A percentile compares a stretch with the other conserved stretches of the same genome.
Evolutionary conservation across 345 rosid species (phyloP).

Genomic region (Eucalyptus viminalis): DNA sequence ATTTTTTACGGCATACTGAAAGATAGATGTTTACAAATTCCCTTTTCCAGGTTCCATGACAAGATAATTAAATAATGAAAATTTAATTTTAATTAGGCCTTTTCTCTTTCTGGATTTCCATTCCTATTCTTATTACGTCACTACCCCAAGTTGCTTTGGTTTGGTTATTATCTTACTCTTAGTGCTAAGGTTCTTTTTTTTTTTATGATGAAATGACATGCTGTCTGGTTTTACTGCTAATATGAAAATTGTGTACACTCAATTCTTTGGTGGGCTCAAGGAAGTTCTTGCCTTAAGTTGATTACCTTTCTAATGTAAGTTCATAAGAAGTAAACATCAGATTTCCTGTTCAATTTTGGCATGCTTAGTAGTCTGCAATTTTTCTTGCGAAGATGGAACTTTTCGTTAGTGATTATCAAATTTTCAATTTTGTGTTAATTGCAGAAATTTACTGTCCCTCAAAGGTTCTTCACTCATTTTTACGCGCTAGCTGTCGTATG

Average conservation of each 20-base stretch:
- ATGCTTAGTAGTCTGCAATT: background rate
- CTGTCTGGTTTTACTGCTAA: background rate
- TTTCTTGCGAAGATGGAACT: background rate
- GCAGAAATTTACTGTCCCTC: conserved; percentile 70
- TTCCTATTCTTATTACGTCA: background rate
- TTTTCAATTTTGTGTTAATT: background rate
- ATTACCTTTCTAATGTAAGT: background rate
- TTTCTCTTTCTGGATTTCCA: background rate
- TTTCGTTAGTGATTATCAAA: background rate
- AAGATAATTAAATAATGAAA: background rate
- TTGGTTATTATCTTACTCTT: background rate
- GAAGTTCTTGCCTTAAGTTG: background rate
- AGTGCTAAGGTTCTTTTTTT: background rate
- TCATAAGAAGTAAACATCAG: background rate
- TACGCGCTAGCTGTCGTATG: conserved; percentile 46
- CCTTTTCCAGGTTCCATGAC: background rate
- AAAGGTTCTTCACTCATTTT: conserved; percentile 54
- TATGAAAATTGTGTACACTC: background rate
- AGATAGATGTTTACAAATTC: background rate
- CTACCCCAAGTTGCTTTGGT: background rate
- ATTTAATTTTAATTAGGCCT: background rate
- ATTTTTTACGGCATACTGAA: background rate
- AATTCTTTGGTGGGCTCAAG: background rate
- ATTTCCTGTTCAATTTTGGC: background rate
- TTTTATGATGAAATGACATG: background rate